Percentiles rank a stretch among this genome's conserved stretches.
These are phyloP conservation scores for Alloteropsis semialata DNA, from an alignment of 176 grass and related monocot species.

Conservation along the genomic window DNA sequence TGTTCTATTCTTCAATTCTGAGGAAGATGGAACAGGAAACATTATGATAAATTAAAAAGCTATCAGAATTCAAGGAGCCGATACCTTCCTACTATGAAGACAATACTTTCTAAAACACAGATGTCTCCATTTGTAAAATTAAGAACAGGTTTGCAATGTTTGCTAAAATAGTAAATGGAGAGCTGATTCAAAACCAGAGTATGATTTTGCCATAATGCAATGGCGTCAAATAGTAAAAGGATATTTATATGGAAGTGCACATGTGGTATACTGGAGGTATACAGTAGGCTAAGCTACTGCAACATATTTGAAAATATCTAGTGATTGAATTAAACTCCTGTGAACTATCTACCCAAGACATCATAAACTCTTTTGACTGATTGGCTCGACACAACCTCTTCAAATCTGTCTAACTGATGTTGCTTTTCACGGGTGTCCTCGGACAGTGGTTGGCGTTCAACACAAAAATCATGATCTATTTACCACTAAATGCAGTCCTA, in stretches of 20 bases:
- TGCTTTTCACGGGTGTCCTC: no score
- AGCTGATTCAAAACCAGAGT: background rate
- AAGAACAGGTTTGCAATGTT: background rate
- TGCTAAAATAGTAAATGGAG: background rate
- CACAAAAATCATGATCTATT: no score
- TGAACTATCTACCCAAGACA: background rate
- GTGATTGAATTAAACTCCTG: background rate
- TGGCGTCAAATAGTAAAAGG: no score
- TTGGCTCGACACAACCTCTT: background rate
- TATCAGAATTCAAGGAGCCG: background rate
- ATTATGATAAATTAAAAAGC: background rate
- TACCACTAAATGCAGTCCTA: no score
- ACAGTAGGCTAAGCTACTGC: background rate
- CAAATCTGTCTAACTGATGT: background rate
- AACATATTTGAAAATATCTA: background rate
- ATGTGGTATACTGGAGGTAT: background rate
- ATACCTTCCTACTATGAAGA: background rate
- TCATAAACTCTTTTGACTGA: background rate
- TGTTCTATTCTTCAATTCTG: constrained; percentile 60
- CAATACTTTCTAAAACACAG: background rate
- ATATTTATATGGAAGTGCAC: background rate
- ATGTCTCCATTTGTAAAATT: background rate
- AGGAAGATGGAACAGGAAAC: background rate
- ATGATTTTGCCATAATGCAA: background rate
- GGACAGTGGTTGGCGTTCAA: no score